Evolutionary conservation across 2,329 filamentous ascomycete species (phyloP), one percentile per base, ranked within the genome.

Genomic region (Pseudofabraea citricarpa): DNA sequence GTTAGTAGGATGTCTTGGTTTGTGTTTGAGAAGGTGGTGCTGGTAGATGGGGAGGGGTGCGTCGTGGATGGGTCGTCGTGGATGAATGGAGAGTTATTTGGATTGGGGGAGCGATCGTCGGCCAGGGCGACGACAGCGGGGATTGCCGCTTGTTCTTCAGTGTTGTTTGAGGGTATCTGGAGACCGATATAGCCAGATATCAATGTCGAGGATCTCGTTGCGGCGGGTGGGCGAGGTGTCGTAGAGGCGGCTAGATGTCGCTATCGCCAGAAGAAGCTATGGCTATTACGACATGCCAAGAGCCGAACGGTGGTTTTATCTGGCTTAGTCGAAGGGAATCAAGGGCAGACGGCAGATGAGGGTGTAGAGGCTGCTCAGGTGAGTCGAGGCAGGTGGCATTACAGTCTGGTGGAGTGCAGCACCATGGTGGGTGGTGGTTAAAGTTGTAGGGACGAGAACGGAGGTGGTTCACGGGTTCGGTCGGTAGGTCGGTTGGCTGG

Each of bases 91-190:
- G 77, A 71, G 67, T 68, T 65, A 66, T 63, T 54, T 55, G 58
- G 64, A 64, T 69, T 66, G 63, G 68, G 70, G 67, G 76, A 70
- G 64, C 61, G 71, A 72, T 80, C 76, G 79, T 85, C 76, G 76
- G 83, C 84, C 84, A 87, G 83, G 75, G 81, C 83, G 81, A 80
- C 69, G 66, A 58, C 66, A 68, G 70, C 69, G 71, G 74, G 68
- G 68, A 49, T 61, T 66, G 65, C 71, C 66, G 64, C 67, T 60
- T 56, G 47, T 46, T 38, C n/a, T n/a, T n/a, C n/a, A n/a, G n/a
- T n/a, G n/a, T n/a, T n/a, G n/a, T n/a, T n/a, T n/a, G n/a, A n/a
- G n/a, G n/a, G n/a, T n/a, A n/a, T 47, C 48, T 44, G 40, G 24
- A 45, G 40, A 31, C 29, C 36, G 13, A 35, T 15, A 40, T 29